Percentiles rank a stretch among this genome's conserved stretches.
phyloP scores from a whole-genome alignment of 441 rosid genomes.

The Oxalis stricta region DNA sequence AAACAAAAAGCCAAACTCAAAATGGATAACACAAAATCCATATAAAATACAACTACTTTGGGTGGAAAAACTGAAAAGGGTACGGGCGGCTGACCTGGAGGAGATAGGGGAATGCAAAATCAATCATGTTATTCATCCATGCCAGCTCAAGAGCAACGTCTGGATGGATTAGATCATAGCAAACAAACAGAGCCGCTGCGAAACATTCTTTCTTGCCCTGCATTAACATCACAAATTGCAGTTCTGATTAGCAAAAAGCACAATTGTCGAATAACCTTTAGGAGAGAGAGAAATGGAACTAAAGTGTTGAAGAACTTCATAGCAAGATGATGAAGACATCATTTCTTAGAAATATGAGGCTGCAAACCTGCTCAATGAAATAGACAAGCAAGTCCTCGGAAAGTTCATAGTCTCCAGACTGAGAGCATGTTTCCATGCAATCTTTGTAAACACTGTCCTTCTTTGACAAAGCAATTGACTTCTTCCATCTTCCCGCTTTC shows the following conservation, averaged over 20 bases:
- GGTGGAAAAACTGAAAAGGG: not conserved
- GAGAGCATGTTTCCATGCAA: slow-evolving; percentile 99
- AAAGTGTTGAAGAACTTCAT: too few relatives aligned
- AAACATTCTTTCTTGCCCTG: slow-evolving; percentile 98
- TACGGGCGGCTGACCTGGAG: slow-evolving; percentile 45
- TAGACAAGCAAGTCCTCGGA: slow-evolving; percentile 96
- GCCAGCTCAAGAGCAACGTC: slow-evolving; percentile 89
- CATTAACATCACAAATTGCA: not conserved
- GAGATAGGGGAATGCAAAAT: slow-evolving; percentile 91
- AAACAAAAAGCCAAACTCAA: not conserved
- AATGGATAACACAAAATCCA: not conserved
- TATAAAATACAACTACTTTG: not conserved
- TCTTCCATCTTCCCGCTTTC: slow-evolving; percentile 99
- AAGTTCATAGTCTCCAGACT: slow-evolving; percentile 94
- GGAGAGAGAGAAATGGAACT: too few relatives aligned
- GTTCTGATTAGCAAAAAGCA: not conserved
- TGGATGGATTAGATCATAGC: slow-evolving; percentile 78
- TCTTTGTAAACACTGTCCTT: slow-evolving; percentile 87
- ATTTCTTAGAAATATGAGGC: too few relatives aligned
- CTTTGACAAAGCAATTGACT: slow-evolving; percentile 92
- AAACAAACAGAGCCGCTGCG: slow-evolving; percentile 92
- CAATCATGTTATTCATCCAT: slow-evolving; percentile 89
- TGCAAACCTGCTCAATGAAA: slow-evolving; percentile 80
- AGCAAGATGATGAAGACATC: not conserved
- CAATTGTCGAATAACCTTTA: too few relatives aligned